phyloP scores from a whole-genome alignment of 768 basidiomycete genomes.

The Suillus clintonianus region DNA sequence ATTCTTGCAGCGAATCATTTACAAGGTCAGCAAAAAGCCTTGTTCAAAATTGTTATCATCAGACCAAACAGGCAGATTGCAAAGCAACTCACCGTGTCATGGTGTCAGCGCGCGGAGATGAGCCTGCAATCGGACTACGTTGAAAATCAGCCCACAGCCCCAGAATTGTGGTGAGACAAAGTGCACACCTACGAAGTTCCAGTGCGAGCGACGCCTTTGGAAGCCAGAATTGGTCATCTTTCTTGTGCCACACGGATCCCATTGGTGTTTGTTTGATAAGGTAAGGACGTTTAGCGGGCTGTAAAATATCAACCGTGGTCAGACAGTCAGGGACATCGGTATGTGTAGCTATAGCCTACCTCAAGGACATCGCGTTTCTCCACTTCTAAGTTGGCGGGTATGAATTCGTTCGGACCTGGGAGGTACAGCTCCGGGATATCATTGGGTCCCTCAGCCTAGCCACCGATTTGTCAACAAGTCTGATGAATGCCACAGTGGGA shows the following conservation, averaged over 20 bases:
- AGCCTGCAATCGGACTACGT: conserved; percentile 56
- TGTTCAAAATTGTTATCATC: neutral
- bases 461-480: conserved; percentile 4
- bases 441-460: conserved; percentile 64
- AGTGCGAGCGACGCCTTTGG: conserved; percentile 83
- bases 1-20: conserved; percentile 86
- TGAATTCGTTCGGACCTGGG: conserved; percentile 87
- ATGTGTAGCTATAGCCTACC: conserved; percentile 39
- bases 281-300: conserved; percentile 77
- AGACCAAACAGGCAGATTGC: neutral
- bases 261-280: conserved; percentile 72
- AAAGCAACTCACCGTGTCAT: conserved; percentile 59
- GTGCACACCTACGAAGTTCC: conserved; percentile 67
- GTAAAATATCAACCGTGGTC: conserved; percentile 9
- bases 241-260: conserved; percentile 92
- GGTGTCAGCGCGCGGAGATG: conserved; percentile 68
- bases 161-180: neutral
- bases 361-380: conserved; percentile 68
- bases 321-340: neutral
- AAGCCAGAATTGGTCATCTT: conserved; percentile 95
- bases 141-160: conserved; percentile 3
- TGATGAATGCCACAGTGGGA: neutral
- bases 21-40: conserved; percentile 86
- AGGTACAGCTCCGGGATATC: conserved; percentile 70
- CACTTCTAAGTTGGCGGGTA: conserved; percentile 84